Evolutionary conservation across 2,329 filamentous ascomycete genomes (phyloP).

Genomic region (Calonectria pteridis): DNA sequence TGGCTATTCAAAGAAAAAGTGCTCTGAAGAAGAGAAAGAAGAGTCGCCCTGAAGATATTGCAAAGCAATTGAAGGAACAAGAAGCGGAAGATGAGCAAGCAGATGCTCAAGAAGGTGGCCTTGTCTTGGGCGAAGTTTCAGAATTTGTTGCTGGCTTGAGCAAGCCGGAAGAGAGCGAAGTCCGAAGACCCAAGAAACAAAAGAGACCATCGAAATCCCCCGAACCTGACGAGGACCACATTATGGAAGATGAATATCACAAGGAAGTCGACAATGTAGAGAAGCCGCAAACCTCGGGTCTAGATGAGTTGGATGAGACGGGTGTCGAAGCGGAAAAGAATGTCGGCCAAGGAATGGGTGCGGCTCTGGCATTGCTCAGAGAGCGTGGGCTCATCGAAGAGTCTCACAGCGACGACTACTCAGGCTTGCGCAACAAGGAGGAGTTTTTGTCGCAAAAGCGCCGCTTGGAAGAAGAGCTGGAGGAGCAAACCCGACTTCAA

Average conservation of each 20-base stretch:
- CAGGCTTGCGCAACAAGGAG: slow-evolving; percentile 77
- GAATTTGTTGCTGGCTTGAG: slow-evolving; percentile 92
- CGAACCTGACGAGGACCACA: slow-evolving; percentile 56
- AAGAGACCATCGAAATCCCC: slow-evolving; percentile 50
- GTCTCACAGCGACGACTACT: slow-evolving; percentile 72
- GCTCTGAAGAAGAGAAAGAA: slow-evolving; percentile 95
- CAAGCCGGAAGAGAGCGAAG: slow-evolving; percentile 70
- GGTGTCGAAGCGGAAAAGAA: slow-evolving; percentile 89
- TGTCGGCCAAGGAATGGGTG: slow-evolving; percentile 82
- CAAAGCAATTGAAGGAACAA: slow-evolving; percentile 79
- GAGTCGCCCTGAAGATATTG: slow-evolving; percentile 87
- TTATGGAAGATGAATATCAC: slow-evolving; percentile 55
- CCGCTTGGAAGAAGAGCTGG: slow-evolving; percentile 81
- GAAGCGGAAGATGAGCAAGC: slow-evolving; percentile 63
- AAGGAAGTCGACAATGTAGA: slow-evolving; percentile 56
- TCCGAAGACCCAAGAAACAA: slow-evolving; percentile 64
- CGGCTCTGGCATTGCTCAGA: slow-evolving; percentile 83
- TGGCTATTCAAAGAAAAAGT: slow-evolving; percentile 84
- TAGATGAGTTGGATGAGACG: slow-evolving; percentile 63
- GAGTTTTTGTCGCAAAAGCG: slow-evolving; percentile 82
- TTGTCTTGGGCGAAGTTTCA: slow-evolving; percentile 96
- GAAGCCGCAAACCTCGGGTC: slow-evolving; percentile 33
- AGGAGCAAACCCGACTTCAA: slow-evolving; percentile 81
- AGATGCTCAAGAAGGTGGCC: slow-evolving; percentile 62
- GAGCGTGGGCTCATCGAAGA: slow-evolving; percentile 85